phyloP scores from a whole-genome alignment of 768 basidiomycete species.

The Exidia glandulosa region DNA sequence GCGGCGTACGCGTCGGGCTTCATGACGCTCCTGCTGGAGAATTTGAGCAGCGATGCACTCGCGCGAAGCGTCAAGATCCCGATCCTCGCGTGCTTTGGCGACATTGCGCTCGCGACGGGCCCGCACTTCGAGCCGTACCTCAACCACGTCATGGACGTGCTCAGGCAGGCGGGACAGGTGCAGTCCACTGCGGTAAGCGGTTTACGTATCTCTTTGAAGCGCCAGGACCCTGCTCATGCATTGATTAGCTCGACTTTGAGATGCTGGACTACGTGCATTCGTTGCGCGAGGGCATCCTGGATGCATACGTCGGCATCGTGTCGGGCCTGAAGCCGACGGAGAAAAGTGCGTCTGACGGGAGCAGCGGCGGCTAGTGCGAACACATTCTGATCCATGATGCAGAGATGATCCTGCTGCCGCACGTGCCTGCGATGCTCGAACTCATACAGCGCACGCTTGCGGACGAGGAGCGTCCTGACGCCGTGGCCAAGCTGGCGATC shows the following conservation, averaged over 20 bases:
- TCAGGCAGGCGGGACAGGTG: constrained; percentile 82
- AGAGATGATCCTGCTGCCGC: constrained; percentile 47
- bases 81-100: constrained; percentile 92
- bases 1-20: constrained; percentile 76
- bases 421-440: constrained; percentile 66
- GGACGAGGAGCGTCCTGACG: constrained; percentile 79
- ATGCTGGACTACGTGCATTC: constrained; percentile 85
- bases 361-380: background rate
- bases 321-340: constrained; percentile 79
- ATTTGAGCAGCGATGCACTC: constrained; percentile 80
- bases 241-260: constrained; percentile 66
- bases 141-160: constrained; percentile 80
- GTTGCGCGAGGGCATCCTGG: constrained; percentile 88
- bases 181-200: constrained; percentile 86
- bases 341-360: constrained; percentile 52
- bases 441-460: constrained; percentile 64
- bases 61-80: constrained; percentile 94
- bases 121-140: constrained; percentile 79
- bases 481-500: constrained; percentile 59
- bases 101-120: constrained; percentile 89
- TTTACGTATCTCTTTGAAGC: constrained; percentile 26
- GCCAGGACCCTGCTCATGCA: background rate
- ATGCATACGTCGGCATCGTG: constrained; percentile 93
- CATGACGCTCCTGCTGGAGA: constrained; percentile 87
- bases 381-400: constrained; percentile 13